Percentiles rank a stretch among this genome's conserved stretches.
phyloP scores from a whole-genome alignment of 2,329 filamentous ascomycete genomes.

The Dactylellina haptotyla region DNA sequence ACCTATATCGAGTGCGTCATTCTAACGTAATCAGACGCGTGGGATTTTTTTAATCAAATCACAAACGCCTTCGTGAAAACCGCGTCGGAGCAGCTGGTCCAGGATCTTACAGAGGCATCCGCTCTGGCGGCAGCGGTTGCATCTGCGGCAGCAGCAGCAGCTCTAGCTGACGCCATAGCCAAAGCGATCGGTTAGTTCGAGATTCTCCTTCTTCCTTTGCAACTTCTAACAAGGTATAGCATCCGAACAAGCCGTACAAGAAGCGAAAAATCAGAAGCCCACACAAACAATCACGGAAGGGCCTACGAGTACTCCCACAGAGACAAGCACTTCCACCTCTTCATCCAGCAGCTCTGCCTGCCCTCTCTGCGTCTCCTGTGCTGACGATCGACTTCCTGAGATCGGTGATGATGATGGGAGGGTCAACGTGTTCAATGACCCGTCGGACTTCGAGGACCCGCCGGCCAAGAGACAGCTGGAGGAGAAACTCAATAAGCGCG shows the following conservation, averaged over 20 bases:
- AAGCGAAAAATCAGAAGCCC: constrained; percentile 10
- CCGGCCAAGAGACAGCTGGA: background rate
- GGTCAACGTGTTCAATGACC: background rate
- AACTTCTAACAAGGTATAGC: background rate
- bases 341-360: background rate
- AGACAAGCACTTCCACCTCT: background rate
- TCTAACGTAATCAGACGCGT: constrained; percentile 15
- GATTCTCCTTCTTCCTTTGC: background rate
- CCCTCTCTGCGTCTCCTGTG: constrained; percentile 13
- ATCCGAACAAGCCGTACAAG: constrained; percentile 13
- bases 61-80: background rate
- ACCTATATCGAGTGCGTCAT: background rate
- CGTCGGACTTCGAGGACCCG: background rate
- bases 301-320: background rate
- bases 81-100: constrained; percentile 8
- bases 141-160: background rate
- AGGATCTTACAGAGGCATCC: constrained; percentile 4
- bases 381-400: background rate
- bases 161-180: background rate
- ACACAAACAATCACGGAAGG: background rate
- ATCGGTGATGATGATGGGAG: constrained; percentile 3
- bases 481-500: background rate
- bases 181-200: background rate
- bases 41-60: constrained; percentile 1
- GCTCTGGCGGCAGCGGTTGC: background rate